Base-by-base conservation (phyloP, 805 yeast species). In the Aciculoconidium aculeatum region DNA sequence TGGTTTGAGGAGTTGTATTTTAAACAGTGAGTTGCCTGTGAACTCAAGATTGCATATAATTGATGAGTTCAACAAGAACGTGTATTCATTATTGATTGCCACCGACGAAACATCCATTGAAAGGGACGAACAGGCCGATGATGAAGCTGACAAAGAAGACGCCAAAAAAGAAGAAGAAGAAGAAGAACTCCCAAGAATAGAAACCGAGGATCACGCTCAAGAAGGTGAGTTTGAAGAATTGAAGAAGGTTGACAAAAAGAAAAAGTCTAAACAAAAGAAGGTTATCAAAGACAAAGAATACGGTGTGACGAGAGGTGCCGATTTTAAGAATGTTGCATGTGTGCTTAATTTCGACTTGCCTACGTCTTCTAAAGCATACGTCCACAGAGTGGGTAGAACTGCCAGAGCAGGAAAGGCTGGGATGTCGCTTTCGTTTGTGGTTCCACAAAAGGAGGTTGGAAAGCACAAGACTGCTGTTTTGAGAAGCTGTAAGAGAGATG, bases 331-430 rank as follows among this genome's bases (percentile, higher is more conserved):
- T 47, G 97, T 92, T 36, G 92, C 96, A 6, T 92, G 97, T 62
- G 98, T 92, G 6, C 65, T 92, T 41, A 92, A 92, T 58, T 92
- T 92, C 54, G 98, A 92, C 53, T 65, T 92, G 44, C 98, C 98
- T 22, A 72, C 84, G 3, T 77, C 94, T 7, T 79, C 96, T 4
- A 82, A 80, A 51, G 75, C 94, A 3, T 92, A 92, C 51, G 79
- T 86, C 17, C 98, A 92, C 57, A 74, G 98, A 52, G 75, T 92
- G 20, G 98, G 98, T 29, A 77, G 98, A 65, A 92, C 98, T 4
- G 98, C 98, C 4, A 77, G 98, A 60, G 97, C 95, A 6, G 95
- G 96, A 31, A 87, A 85, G 51, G 70, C 92, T 2, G 98, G 98
- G 35, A 88, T 86, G 74, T 83, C 97, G 0, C 68, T 92, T 32